Evolutionary conservation across 495 filamentous ascomycete species (phyloP), one percentile per base, ranked within the genome.

Genomic region (Penicillium desertorum): DNA sequence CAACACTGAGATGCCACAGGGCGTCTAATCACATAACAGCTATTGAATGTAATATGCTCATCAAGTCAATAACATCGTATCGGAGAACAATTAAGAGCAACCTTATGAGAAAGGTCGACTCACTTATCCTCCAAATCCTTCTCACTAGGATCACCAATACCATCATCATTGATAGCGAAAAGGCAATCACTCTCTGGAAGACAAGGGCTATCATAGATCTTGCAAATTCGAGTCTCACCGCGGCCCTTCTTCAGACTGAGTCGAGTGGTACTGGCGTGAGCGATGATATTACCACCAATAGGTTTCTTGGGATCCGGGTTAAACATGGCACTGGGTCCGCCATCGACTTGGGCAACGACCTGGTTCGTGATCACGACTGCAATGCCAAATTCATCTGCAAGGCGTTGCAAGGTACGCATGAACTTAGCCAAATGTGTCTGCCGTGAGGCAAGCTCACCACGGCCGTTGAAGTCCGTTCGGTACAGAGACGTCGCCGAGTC

Each of bases 231-330:
- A 19, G 94, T 98, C 80, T 98, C 94, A 19, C 86, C 94, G 23
- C 93, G 78, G 16, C 95, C 95, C 71, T 98, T 98, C 78, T 96
- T 96, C 65, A 98, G 71, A 61, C 90, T 96, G 62, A 98, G 76
- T 51, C 85, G 64, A 10, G 94, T 98, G 7, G 94, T 98, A 62
- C 89, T 94, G 37, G 94, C 91, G 70, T 98, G 94, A 14, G 94
- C 94, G 69, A 98, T 97, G 68, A 98, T 98, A 71, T 98, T 97
- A 60, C 94, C 94, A 51, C 94, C 94, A 72, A 98, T 97, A 1
- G 94, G 94, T 68, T 98, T 98, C 83, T 98, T 98, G 6, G 94
- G 94, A 66, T 98, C 94, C 0, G 94, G 94, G 61, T 98, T 98
- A 78, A 96, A 98, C 94, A 98, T 98, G 27, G 94, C 82, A 60